Conservation (phyloP, 2,329 filamentous ascomycete genomes). For the Aspergillus ibericus region DNA sequence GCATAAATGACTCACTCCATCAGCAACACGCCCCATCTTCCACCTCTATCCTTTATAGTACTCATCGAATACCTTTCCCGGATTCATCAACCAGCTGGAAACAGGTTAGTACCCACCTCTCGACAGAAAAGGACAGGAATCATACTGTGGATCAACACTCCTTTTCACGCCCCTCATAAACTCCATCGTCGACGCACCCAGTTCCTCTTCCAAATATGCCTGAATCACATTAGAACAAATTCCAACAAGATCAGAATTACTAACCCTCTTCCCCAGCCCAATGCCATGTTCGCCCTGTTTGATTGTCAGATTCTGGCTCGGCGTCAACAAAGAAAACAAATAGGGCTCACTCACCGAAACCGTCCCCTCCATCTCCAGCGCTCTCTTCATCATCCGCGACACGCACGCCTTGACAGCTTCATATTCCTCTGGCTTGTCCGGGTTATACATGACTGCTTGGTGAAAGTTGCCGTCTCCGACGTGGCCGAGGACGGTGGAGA, state of each 20-base stretch:
- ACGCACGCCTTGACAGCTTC: constrained; percentile 75
- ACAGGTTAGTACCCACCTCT: not conserved
- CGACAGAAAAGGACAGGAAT: not conserved
- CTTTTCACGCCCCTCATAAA: constrained; percentile 2
- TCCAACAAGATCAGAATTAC: no score
- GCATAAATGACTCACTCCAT: no score
- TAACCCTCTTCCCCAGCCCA: constrained; percentile 75
- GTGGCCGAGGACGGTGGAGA: constrained; percentile 81
- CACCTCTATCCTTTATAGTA: not conserved
- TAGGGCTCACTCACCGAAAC: constrained; percentile 60
- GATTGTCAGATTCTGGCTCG: not conserved
- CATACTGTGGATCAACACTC: constrained; percentile 2
- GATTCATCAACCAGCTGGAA: constrained; percentile 1
- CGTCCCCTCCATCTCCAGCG: constrained; percentile 86
- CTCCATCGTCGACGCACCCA: not conserved
- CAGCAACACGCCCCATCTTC: not conserved
- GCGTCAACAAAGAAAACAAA: no score
- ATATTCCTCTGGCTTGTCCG: constrained; percentile 64
- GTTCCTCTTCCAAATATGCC: not conserved
- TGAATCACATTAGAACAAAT: not conserved
- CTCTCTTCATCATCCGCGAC: constrained; percentile 79
- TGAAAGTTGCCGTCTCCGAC: constrained; percentile 93
- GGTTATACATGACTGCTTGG: constrained; percentile 83
- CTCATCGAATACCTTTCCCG: constrained; percentile 1
- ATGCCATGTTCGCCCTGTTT: constrained; percentile 72